phyloP scores from a whole-genome alignment of 2,329 filamentous ascomycete species.

The Aspergillus quadrilineatus region DNA sequence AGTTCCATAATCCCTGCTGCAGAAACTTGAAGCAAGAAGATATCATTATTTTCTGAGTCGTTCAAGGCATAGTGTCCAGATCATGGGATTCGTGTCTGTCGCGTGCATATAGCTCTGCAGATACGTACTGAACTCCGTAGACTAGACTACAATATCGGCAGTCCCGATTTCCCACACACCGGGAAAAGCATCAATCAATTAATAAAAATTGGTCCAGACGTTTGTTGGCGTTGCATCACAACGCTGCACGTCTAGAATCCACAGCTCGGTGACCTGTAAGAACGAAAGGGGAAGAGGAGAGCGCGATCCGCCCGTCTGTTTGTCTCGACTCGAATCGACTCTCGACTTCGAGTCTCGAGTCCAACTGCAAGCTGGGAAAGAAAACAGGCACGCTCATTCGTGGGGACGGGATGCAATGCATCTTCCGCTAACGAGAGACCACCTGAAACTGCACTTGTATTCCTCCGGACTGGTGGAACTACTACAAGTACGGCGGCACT shows the following conservation, averaged over 20 bases:
- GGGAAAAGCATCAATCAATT: background rate
- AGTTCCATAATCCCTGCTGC: conserved; percentile 5
- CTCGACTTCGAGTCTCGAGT: background rate
- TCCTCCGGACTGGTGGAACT: background rate
- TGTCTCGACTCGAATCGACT: background rate
- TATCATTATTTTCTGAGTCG: background rate
- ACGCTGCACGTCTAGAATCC: conserved; percentile 6
- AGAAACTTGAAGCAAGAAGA: background rate
- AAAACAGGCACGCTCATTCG: background rate
- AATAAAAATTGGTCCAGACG: background rate
- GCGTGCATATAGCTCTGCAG: background rate
- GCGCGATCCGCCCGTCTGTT: conserved; percentile 8
- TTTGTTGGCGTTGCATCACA: background rate
- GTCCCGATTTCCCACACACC: background rate
- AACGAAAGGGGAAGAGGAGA: background rate
- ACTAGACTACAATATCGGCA: background rate
- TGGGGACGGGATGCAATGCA: conserved; percentile 3
- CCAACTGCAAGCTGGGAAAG: background rate
- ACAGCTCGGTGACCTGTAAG: conserved; percentile 6
- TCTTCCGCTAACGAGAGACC: too few species aligned
- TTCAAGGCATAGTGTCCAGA: background rate
- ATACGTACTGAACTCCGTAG: too few species aligned
- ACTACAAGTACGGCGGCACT: background rate
- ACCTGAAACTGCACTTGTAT: background rate
- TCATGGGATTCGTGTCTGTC: background rate